Percentiles rank a stretch among this genome's conserved stretches.
Evolutionary conservation across 768 basidiomycete genomes (phyloP).

Genomic region (Collybia sp.): DNA sequence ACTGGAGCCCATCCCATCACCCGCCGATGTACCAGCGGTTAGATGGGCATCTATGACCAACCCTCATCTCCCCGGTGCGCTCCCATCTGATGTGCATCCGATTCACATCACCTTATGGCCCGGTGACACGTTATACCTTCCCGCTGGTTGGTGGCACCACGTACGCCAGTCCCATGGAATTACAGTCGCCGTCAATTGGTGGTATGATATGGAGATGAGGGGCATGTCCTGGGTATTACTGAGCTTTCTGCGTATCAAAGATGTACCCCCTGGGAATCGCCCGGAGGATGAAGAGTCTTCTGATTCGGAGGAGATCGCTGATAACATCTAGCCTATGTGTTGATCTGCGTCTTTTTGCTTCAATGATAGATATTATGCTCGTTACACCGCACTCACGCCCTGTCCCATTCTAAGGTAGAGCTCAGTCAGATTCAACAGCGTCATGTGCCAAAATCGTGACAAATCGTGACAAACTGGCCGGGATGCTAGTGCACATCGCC

Average conservation of each 20-base stretch:
- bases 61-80: constrained; percentile 41
- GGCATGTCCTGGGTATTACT: constrained; percentile 70
- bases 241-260: constrained; percentile 43
- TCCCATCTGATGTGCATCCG: constrained; percentile 55
- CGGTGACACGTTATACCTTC: constrained; percentile 85
- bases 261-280: constrained; percentile 33
- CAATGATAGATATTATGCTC: neutral
- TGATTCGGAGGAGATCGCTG: neutral
- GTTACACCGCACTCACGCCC: neutral
- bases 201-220: constrained; percentile 79
- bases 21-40: constrained; percentile 32
- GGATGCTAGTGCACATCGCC: too few species aligned
- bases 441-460: too few species aligned
- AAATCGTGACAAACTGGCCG: too few species aligned
- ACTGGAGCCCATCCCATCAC: constrained; percentile 27
- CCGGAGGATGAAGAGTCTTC: constrained; percentile 9
- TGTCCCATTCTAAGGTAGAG: neutral
- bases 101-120: constrained; percentile 59
- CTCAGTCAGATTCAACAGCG: too few species aligned
- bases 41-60: constrained; percentile 81
- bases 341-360: neutral
- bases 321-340: neutral
- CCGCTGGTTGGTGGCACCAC: constrained; percentile 94
- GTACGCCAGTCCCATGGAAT: constrained; percentile 65
- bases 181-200: constrained; percentile 81